Evolutionary conservation across 352 stramenopile species (phyloP).

Genomic region (Chrysophaeum taylorii): DNA sequence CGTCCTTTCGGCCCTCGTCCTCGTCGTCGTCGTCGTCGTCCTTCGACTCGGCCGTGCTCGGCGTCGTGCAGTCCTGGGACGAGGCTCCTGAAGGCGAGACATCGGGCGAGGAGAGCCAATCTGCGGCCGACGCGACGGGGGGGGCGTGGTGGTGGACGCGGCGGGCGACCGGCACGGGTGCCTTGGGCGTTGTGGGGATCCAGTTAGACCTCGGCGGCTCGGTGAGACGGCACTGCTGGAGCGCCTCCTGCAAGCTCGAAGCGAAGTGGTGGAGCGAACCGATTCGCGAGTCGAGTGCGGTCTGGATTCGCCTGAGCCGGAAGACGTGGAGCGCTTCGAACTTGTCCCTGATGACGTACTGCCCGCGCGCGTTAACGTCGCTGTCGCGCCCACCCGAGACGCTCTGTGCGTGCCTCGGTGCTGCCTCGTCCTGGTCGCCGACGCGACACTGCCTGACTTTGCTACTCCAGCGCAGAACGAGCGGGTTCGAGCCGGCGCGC

Average conservation of each 20-base stretch:
- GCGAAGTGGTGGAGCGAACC: neutral
- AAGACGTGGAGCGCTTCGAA: conserved; percentile 6
- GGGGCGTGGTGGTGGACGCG: too few species aligned
- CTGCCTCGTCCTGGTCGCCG: neutral
- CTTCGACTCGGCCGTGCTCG: too few species aligned
- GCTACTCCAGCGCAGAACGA: neutral
- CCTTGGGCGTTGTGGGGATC: too few species aligned
- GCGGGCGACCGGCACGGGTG: too few species aligned
- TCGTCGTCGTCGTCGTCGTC: too few species aligned
- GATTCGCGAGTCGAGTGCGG: neutral
- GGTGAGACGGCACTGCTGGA: too few species aligned
- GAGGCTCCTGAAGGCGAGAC: too few species aligned
- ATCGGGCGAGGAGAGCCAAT: too few species aligned
- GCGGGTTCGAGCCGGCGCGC: neutral
- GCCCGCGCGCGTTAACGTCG: neutral
- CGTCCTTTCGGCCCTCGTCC: too few species aligned
- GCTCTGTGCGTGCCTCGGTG: neutral
- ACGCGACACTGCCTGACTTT: neutral
- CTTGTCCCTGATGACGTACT: conserved; percentile 3
- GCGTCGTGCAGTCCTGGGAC: too few species aligned
- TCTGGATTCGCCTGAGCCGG: neutral
- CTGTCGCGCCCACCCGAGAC: neutral
- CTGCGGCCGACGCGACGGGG: too few species aligned
- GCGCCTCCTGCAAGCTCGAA: neutral
- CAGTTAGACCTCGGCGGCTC: too few species aligned